A percentile compares a stretch with the other conserved stretches of the same genome.
These are phyloP conservation scores for Coemansia sp. DNA, from an alignment of 192 early-diverging fungal genomes.

Conservation along the genomic window DNA sequence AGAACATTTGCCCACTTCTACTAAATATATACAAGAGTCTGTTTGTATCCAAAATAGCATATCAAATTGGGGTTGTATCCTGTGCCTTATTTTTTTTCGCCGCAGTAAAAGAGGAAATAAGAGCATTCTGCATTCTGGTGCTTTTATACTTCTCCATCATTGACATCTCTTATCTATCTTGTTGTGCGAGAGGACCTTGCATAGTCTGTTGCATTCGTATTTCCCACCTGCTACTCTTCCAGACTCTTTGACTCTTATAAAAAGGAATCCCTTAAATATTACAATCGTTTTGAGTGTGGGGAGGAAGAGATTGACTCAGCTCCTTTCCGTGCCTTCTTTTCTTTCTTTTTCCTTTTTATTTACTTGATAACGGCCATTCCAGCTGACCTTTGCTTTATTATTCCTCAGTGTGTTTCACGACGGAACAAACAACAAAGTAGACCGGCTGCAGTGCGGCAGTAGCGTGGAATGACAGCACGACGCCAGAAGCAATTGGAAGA, in stretches of 20 bases:
- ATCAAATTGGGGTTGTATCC: background rate
- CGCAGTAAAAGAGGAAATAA: background rate
- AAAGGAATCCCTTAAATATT: background rate
- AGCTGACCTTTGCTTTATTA: background rate
- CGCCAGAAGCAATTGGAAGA: slow-evolving; percentile 19
- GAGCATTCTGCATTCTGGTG: slow-evolving; percentile 1
- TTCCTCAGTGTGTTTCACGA: background rate
- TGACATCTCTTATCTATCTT: background rate
- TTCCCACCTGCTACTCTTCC: too few species aligned
- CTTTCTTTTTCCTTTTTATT: slow-evolving; percentile 4
- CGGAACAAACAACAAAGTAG: slow-evolving; percentile 1
- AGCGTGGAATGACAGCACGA: slow-evolving; percentile 23
- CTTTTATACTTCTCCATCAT: background rate
- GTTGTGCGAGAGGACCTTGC: background rate
- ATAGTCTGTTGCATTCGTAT: background rate
- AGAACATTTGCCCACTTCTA: background rate
- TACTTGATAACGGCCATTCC: slow-evolving; percentile 1
- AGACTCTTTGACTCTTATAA: background rate
- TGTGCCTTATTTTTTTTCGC: background rate
- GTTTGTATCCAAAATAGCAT: background rate
- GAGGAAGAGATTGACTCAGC: background rate
- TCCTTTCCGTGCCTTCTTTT: background rate
- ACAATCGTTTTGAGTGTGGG: background rate
- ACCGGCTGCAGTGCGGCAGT: slow-evolving; percentile 1
- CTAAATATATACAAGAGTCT: background rate